Evolutionary conservation across 257 asterid species (phyloP), one percentile per base, ranked within the genome.

Genomic region (Salvia splendens): DNA sequence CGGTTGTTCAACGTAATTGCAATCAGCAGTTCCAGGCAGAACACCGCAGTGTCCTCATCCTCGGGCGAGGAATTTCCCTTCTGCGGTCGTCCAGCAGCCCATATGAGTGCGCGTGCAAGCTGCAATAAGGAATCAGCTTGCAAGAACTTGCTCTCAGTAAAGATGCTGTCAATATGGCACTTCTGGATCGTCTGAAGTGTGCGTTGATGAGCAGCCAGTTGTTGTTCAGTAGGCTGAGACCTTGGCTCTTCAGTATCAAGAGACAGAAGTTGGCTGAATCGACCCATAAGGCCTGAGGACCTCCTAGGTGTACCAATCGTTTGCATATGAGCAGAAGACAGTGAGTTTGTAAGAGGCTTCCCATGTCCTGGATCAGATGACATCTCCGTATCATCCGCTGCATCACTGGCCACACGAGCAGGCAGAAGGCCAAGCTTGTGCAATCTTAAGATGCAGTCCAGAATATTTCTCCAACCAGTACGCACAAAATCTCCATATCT

Each of bases 391-490:
- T 92, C 97, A 49, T 89, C 97, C 42, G 95, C 93, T 56, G 97
- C 98, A 79, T 92, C 98, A 73, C 95, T 89, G 71, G 98, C 96
- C 48, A 92, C 97, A 43, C 97, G 93, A 72, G 98, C 98, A 53
- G 98, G 97, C 56, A 92, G 90, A 70, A 92, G 96, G 38, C 98
- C 98, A 20, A 92, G 96, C 81, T 92, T 92, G 81, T 92, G 98
- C 80, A 92, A 67, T 70, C 96, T 80, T 71, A 92, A 77, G 82
- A 92, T 86, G 81, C 98, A 92, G 74, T 89, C 97, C 71, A 92
- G 73, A 54, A 89, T 87, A 69, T 86, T 92, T 81, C 98, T 92
- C 98, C 98, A 92, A 71, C 98, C 98, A 28, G 93, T 82, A 30
- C 90, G 96, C 15, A 92, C 83, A 59, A 87, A 89, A 80, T 92